phyloP scores from a whole-genome alignment of 2,329 filamentous ascomycete genomes.

The Paecilomyces niveus region DNA sequence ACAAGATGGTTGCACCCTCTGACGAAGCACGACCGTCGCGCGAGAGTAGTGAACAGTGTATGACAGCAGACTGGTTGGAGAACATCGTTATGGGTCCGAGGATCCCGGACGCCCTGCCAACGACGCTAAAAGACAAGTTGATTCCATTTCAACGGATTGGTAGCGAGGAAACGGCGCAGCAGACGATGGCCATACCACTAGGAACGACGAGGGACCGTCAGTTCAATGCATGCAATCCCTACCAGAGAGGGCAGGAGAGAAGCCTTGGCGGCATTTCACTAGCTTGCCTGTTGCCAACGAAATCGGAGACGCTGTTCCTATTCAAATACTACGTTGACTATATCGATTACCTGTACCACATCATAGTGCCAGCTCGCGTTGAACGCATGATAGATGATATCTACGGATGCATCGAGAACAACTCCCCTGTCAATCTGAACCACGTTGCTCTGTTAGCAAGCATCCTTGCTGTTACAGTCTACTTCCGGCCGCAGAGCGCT shows the following conservation, averaged over 20 bases:
- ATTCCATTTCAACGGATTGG: conserved; percentile 4
- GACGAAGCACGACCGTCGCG: background rate
- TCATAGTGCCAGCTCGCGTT: conserved; percentile 21
- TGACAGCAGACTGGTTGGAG: conserved; percentile 22
- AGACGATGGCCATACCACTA: conserved; percentile 5
- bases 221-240: background rate
- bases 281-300: conserved; percentile 17
- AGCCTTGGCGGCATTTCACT: conserved; percentile 9
- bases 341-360: conserved; percentile 30
- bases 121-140: conserved; percentile 11
- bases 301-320: conserved; percentile 20
- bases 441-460: conserved; percentile 28
- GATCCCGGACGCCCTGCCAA: conserved; percentile 15
- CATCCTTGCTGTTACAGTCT: conserved; percentile 24
- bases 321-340: conserved; percentile 27
- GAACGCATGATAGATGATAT: conserved; percentile 19
- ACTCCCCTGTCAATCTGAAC: conserved; percentile 12
- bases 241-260: background rate
- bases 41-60: conserved; percentile 12
- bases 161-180: background rate
- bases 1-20: background rate
- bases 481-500: conserved; percentile 15
- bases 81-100: conserved; percentile 22
- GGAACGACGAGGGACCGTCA: background rate
- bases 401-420: conserved; percentile 18